phyloP scores from a whole-genome alignment of 2,329 filamentous ascomycete genomes.

The Fusarium pseudoanthophilum region DNA sequence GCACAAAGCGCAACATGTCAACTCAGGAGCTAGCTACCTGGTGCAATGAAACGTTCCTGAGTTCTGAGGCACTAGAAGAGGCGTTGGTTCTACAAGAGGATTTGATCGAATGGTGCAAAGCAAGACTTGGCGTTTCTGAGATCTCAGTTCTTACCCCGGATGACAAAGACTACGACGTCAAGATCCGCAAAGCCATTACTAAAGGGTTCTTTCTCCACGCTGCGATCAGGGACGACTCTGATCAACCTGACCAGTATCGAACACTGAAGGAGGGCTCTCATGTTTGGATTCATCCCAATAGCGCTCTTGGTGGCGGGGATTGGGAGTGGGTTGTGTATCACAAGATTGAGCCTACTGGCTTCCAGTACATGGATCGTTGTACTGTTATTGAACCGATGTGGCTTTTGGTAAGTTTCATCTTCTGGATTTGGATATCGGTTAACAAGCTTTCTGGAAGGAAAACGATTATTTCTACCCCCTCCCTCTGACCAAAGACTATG shows the following conservation, averaged over 20 bases:
- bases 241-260: background rate
- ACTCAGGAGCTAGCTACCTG: background rate
- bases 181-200: background rate
- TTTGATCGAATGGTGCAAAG: background rate
- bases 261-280: background rate
- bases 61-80: background rate
- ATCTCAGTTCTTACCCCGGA: background rate
- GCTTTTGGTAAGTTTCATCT: background rate
- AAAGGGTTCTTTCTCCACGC: background rate
- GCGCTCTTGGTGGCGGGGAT: background rate
- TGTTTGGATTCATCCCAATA: background rate
- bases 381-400: background rate
- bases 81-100: background rate
- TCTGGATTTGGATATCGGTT: background rate
- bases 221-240: background rate
- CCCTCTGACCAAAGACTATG: background rate
- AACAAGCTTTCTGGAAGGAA: background rate
- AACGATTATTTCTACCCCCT: background rate
- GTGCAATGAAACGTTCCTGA: background rate
- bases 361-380: background rate
- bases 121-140: background rate
- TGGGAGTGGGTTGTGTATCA: background rate
- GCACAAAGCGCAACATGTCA: background rate
- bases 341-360: background rate
- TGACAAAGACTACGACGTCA: background rate